Conservation (phyloP, 305 asterid genomes). For the Rubia peregrina region DNA sequence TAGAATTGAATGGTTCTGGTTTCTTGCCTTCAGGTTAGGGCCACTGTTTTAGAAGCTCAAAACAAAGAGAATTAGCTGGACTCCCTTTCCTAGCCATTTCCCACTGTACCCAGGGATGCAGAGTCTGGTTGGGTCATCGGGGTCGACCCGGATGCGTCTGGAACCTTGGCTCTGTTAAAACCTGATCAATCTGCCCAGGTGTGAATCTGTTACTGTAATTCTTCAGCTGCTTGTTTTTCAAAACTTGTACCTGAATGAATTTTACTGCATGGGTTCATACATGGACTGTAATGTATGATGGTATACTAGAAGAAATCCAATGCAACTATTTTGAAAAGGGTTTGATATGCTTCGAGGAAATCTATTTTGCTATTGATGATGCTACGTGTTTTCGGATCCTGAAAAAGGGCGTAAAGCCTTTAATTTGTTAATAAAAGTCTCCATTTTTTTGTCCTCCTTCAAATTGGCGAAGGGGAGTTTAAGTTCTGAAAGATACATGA, state of each 20-base stretch:
- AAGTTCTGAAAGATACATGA: neutral
- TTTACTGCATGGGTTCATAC: neutral
- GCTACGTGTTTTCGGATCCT: neutral
- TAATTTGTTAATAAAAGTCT: neutral
- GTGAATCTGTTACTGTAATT: neutral
- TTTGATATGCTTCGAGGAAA: neutral
- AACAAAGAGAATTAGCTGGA: conserved; percentile 62
- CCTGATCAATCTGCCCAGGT: conserved; percentile 70
- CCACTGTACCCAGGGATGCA: conserved; percentile 21
- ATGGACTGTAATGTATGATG: neutral
- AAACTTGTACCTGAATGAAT: neutral
- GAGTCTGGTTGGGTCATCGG: conserved; percentile 67
- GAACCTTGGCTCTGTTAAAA: conserved; percentile 76
- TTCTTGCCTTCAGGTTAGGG: no score
- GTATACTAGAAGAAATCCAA: neutral
- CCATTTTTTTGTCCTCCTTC: neutral
- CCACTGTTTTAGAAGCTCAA: conserved; percentile 36
- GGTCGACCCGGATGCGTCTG: conserved; percentile 83
- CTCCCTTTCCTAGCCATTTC: conserved; percentile 64
- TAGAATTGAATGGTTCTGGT: no score
- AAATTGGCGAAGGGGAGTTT: neutral
- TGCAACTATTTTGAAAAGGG: neutral
- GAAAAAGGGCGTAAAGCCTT: neutral
- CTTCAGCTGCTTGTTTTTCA: neutral
- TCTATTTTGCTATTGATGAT: neutral